Base-by-base conservation (phyloP, 169 alveolate species). In the Plasmodium ovale region DNA sequence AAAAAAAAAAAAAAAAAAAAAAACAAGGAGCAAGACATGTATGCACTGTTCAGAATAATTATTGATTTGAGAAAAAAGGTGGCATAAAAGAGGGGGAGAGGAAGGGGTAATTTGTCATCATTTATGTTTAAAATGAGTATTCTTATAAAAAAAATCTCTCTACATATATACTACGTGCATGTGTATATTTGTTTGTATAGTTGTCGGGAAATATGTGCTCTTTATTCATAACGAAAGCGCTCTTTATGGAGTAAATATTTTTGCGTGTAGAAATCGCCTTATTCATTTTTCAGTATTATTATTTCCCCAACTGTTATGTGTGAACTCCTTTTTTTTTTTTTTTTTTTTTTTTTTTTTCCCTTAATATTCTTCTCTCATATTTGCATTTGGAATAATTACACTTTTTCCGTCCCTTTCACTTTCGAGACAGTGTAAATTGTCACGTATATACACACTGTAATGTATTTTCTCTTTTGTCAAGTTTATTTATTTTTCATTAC, bases 401-500 rank as follows among this genome's bases (percentile, higher is more conserved):
- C n/a, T n/a, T n/a, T n/a, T n/a, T n/a, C n/a, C n/a, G n/a, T n/a
- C n/a, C n/a, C n/a, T n/a, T n/a, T n/a, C n/a, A n/a, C n/a, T n/a
- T n/a, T n/a, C n/a, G n/a, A n/a, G n/a, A n/a, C n/a, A n/a, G n/a
- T n/a, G n/a, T n/a, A n/a, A n/a, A n/a, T n/a, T n/a, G n/a, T n/a
- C 29, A 16, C 3, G 42, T 21, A 37, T 44, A 68, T 68, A 29
- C 60, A 31, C 1, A 14, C 14, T 19, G 0, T 16, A 2, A 21
- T 9, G 7, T 29, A 5, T 31, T 23, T 6, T 37, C 1, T 27
- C 1, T n/a, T 72, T 60, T 35, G 16, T 53, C 39, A 14, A 67
- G 16, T 12, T 68, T 79, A 37, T 73, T 37, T 42, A 69, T 12
- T 23, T 62, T 91, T 62, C 69, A 96, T 94, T 93, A 97, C 99